Base-by-base conservation (phyloP, 1,284 basidiomycete species). In the Cryptococcus sp. region DNA sequence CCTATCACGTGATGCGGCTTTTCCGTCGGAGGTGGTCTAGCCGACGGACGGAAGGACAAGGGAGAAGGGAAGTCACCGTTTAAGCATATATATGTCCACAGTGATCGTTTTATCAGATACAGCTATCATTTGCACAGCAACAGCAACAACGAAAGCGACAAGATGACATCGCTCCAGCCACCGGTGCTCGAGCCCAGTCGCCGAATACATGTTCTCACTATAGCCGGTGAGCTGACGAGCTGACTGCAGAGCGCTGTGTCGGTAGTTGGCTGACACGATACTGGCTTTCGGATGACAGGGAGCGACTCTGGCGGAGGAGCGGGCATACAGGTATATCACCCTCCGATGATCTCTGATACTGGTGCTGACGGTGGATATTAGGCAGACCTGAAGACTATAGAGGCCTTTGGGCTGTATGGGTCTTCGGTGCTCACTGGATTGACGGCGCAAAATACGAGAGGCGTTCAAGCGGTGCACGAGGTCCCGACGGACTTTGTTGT, bases 391-490 rank as follows among this genome's bases (percentile, higher is more conserved):
- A 93, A 91, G 78, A 90, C 90, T 0, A 88, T 91, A 64, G 86
- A 89, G 2, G 87, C 90, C 0, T 84, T 89, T 27, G 83, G 83
- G 35, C 90, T 89, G 67, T 96, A 93, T 71, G 94, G 91, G 19
- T 84, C 89, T n/a, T 90, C 87, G 57, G 91, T 87, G 4, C 80
- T 95, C 54, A 96, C 94, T 0, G 93, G 92, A 0, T 76, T 97
- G 48, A 94, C 91, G 0, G 90, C 93, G 0, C 94, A 98, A 74
- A 96, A 96, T 75, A 96, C 93, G 0, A 82, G 78, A 0, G 93
- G 92, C 5, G 93, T 97, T 0, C 85, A 90, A 61, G 87, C 78
- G 1, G 82, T 92, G 0, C 85, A 89, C 63, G 80, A 85, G 1
- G 73, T 83, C 1, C 87, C 89, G 0, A 82, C 87, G 0, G 82